phyloP scores from a whole-genome alignment of 805 yeast genomes.

The Nakazawaea wickerhamii region DNA sequence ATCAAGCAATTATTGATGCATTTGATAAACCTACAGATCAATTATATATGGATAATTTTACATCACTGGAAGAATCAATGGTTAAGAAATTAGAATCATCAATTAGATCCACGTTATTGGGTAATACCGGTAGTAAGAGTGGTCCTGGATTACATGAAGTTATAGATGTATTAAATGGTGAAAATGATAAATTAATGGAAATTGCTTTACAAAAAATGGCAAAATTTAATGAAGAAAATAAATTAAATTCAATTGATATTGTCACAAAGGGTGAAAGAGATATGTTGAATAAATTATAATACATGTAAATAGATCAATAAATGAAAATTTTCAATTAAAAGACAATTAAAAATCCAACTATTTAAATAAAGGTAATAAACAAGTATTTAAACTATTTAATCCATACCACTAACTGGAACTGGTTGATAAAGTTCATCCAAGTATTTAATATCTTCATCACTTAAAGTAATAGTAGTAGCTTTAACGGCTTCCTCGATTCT shows the following conservation, averaged over 20 bases:
- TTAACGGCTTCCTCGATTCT: slow-evolving; percentile 48
- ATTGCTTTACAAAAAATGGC: slow-evolving; percentile 2
- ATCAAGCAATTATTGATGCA: slow-evolving; percentile 51
- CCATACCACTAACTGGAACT: neutral
- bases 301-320: neutral
- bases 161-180: slow-evolving; percentile 9
- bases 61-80: slow-evolving; percentile 7
- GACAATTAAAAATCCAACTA: neutral
- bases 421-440: slow-evolving; percentile 34
- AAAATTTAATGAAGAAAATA: neutral
- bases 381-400: too few relatives aligned
- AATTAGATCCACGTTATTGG: slow-evolving; percentile 9
- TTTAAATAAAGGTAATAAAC: neutral
- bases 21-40: slow-evolving; percentile 23
- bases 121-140: slow-evolving; percentile 3
- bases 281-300: slow-evolving; percentile 2
- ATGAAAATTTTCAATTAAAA: too few relatives aligned
- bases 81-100: slow-evolving; percentile 6
- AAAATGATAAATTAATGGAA: slow-evolving; percentile 9
- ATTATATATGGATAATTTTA: slow-evolving; percentile 6
- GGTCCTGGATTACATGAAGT: slow-evolving; percentile 12
- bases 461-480: slow-evolving; percentile 33
- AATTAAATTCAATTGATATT: neutral
- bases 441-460: slow-evolving; percentile 29
- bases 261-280: slow-evolving; percentile 4